Conservation (phyloP, 352 stramenopile species). For the Phytophthora capsici region DNA sequence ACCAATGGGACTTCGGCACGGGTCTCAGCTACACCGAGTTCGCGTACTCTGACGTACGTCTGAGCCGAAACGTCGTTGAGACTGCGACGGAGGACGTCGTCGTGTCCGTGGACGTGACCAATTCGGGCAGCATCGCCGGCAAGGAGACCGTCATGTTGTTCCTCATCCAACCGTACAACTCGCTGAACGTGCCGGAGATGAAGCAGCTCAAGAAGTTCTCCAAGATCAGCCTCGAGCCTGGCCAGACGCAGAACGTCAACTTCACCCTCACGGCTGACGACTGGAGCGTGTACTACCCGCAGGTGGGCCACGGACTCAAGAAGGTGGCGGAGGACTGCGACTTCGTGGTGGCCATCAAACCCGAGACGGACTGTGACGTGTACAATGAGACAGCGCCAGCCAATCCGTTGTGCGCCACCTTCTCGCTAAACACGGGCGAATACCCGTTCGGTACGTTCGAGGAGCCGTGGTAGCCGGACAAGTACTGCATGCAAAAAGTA, state of each 20-base stretch:
- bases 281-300: slow-evolving; percentile 49
- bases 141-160: slow-evolving; percentile 34
- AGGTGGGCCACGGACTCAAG: slow-evolving; percentile 63
- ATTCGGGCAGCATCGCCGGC: slow-evolving; percentile 37
- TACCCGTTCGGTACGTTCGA: slow-evolving; percentile 33
- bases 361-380: slow-evolving; percentile 54
- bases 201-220: slow-evolving; percentile 45
- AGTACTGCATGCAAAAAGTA: neutral
- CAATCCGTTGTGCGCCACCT: slow-evolving; percentile 46
- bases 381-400: slow-evolving; percentile 27
- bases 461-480: slow-evolving; percentile 18
- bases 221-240: slow-evolving; percentile 51
- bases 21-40: slow-evolving; percentile 82
- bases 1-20: slow-evolving; percentile 83
- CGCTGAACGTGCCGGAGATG: slow-evolving; percentile 26
- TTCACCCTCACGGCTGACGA: slow-evolving; percentile 45
- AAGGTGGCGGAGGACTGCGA: slow-evolving; percentile 54
- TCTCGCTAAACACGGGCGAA: slow-evolving; percentile 32
- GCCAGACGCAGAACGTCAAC: slow-evolving; percentile 39
- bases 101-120: slow-evolving; percentile 54
- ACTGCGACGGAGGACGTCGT: slow-evolving; percentile 17
- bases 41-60: slow-evolving; percentile 46
- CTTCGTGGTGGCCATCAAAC: slow-evolving; percentile 63
- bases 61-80: slow-evolving; percentile 41
- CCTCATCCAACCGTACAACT: slow-evolving; percentile 29